Evolutionary conservation across 2,329 filamentous ascomycete species (phyloP), one percentile per base, ranked within the genome.

Genomic region (Septoria linicola): DNA sequence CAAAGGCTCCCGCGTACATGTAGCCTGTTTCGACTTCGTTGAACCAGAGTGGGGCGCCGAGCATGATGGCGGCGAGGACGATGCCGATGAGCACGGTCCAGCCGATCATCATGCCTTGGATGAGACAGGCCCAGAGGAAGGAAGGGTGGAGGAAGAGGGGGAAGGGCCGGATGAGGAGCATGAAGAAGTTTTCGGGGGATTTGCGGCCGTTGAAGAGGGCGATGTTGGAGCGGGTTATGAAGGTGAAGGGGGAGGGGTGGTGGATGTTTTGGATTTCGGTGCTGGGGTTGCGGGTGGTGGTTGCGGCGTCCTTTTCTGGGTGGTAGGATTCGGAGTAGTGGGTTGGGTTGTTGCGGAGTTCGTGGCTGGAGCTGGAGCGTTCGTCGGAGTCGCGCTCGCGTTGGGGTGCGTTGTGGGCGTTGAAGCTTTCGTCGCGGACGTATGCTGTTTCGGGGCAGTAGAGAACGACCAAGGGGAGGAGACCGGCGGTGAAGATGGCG

Each of bases 61-160:
- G 79, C 73, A 93, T 92, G 59, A 95, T 84, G 53, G 85, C 82
- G n/a, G 85, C 87, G 39, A 95, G 74, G 59, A 93, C 83, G 54
- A 93, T 85, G 50, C 88, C 87, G 59, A 95, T 92, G 65, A 96
- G 89, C 13, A 96, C 88, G 1, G 91, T 95, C 91, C 92, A 97
- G 58, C 91, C 92, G 64, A 96, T 96, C 65, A 96, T 82, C 3
- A 88, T 82, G 13, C 91, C 91, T 76, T 96, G 91, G 42, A 91
- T 88, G 3, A 96, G 76, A 63, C 80, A 83, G 13, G 79, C 78
- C 88, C 89, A 96, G 34, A 95, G 70, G 60, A 96, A 89, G 6
- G 88, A 88, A 0, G 90, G 91, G 66, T 96, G 91, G 5, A 87
- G 68, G 61, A 95, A 85, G 1, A 96, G 79, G 0, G 88, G 88